A percentile compares a stretch with the other conserved stretches of the same genome.
Conservation (phyloP, 2,329 filamentous ascomycete species). For the Colletotrichum sp. region DNA sequence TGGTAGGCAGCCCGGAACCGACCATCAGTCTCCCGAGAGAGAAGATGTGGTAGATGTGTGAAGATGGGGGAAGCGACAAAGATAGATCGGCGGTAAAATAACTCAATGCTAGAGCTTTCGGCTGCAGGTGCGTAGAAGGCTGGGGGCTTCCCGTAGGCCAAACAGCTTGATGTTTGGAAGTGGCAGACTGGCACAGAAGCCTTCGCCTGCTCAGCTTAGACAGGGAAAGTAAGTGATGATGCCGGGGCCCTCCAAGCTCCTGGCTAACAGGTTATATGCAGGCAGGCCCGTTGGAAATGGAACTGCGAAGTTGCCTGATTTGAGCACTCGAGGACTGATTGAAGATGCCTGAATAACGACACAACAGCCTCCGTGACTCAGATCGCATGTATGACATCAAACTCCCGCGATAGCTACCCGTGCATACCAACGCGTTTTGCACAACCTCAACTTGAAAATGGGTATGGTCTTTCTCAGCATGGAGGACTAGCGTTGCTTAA, state of each 20-base stretch:
- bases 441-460: neutral
- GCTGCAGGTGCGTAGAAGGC: neutral
- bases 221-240: neutral
- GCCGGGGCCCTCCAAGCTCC: neutral
- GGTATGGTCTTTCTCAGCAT: neutral
- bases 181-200: neutral
- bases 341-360: neutral
- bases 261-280: neutral
- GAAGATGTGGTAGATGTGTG: neutral
- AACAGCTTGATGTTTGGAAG: neutral
- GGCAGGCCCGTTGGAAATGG: neutral
- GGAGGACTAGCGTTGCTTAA: neutral
- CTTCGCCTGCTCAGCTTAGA: neutral
- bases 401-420: neutral
- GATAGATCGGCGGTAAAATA: neutral
- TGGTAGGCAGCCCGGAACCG: neutral
- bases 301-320: neutral
- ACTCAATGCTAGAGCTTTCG: neutral
- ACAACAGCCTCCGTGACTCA: neutral
- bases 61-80: neutral
- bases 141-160: neutral
- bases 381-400: neutral
- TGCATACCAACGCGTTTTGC: neutral
- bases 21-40: neutral
- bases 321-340: neutral